These are phyloP conservation scores for Aphanomyces euteiches DNA, from an alignment of 352 stramenopile species.

Conservation along the genomic window DNA sequence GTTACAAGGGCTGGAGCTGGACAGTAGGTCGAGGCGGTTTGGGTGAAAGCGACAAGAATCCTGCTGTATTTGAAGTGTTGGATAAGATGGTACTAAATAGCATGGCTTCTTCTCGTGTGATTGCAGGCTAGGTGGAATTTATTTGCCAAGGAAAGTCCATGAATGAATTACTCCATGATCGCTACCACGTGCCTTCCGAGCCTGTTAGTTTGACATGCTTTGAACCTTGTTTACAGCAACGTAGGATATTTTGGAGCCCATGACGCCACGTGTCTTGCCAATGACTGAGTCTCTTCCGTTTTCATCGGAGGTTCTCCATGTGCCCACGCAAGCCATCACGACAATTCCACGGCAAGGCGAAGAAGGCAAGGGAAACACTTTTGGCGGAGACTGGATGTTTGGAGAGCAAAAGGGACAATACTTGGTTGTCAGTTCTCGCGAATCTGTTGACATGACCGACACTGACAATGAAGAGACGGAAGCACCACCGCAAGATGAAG, in stretches of 20 bases:
- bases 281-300: slow-evolving; percentile 32
- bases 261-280: background rate
- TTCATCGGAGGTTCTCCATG: slow-evolving; percentile 58
- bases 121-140: background rate
- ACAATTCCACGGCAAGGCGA: slow-evolving; percentile 51
- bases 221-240: background rate
- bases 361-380: slow-evolving; percentile 38
- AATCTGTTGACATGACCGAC: slow-evolving; percentile 34
- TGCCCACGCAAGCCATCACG: slow-evolving; percentile 73
- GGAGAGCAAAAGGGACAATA: slow-evolving; percentile 75
- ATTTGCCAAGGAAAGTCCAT: slow-evolving; percentile 17
- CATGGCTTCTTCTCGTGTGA: background rate
- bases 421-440: slow-evolving; percentile 42
- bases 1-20: slow-evolving; percentile 83
- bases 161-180: background rate
- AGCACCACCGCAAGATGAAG: slow-evolving; percentile 50
- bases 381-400: slow-evolving; percentile 75
- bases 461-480: slow-evolving; percentile 21
- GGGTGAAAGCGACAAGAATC: slow-evolving; percentile 78
- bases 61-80: slow-evolving; percentile 63
- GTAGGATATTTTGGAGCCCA: background rate
- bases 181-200: background rate
- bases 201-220: background rate
- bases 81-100: slow-evolving; percentile 60
- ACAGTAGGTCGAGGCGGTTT: slow-evolving; percentile 71